phyloP scores from a whole-genome alignment of 2,329 filamentous ascomycete genomes.

The Penicillium psychrosexuale region DNA sequence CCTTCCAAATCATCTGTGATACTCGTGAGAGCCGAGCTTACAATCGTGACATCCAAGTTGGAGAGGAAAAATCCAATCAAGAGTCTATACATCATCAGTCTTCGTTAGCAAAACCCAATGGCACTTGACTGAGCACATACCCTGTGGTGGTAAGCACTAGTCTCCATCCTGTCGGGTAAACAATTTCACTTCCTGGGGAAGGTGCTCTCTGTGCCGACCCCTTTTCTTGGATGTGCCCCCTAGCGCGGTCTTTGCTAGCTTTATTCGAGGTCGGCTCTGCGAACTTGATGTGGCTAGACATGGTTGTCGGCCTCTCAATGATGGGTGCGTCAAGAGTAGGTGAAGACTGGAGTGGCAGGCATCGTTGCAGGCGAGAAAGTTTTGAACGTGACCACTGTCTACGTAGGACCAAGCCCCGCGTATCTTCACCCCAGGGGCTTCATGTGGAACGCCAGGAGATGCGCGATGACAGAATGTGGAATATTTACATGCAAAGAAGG shows the following conservation, averaged over 20 bases:
- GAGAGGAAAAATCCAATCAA: slow-evolving; percentile 32
- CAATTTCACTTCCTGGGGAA: slow-evolving; percentile 24
- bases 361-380: slow-evolving; percentile 15
- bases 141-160: slow-evolving; percentile 21
- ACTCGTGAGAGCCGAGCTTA: slow-evolving; percentile 34
- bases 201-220: slow-evolving; percentile 18
- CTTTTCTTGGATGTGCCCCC: slow-evolving; percentile 17
- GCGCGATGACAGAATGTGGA: slow-evolving; percentile 30
- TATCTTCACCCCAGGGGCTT: slow-evolving; percentile 25
- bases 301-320: slow-evolving; percentile 13
- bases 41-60: slow-evolving; percentile 36
- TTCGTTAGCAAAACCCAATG: not conserved
- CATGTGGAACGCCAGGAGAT: slow-evolving; percentile 24
- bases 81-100: slow-evolving; percentile 15
- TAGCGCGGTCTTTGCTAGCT: not conserved
- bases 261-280: slow-evolving; percentile 20
- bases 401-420: slow-evolving; percentile 25
- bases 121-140: slow-evolving; percentile 5
- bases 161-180: slow-evolving; percentile 26
- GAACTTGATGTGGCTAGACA: slow-evolving; percentile 22
- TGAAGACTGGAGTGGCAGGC: slow-evolving; percentile 13
- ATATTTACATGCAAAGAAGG: slow-evolving; percentile 16
- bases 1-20: slow-evolving; percentile 35
- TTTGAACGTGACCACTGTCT: slow-evolving; percentile 15
- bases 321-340: slow-evolving; percentile 14